phyloP scores from a whole-genome alignment of 768 basidiomycete species.

The Naganishia vaughanmartiniae region DNA sequence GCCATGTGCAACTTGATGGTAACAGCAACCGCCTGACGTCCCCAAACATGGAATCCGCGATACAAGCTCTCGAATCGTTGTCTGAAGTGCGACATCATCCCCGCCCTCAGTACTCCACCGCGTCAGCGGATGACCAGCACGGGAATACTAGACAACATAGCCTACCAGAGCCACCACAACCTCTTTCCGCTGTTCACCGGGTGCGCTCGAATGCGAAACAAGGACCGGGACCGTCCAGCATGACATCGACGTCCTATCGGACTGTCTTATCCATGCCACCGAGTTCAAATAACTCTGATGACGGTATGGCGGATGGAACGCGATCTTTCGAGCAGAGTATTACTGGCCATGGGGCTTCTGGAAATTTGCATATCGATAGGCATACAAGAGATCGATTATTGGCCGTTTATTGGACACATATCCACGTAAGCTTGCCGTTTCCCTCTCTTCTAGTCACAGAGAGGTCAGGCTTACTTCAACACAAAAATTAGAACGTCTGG shows the following conservation, averaged over 20 bases:
- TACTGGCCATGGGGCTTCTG: not conserved
- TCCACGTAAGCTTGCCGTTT: constrained; percentile 35
- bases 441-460: not conserved
- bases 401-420: constrained; percentile 42
- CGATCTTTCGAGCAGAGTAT: not conserved
- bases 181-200: not conserved
- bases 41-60: not conserved
- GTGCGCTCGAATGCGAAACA: not conserved
- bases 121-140: not conserved
- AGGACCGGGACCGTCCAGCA: not conserved
- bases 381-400: constrained; percentile 34
- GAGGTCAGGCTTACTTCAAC: not conserved
- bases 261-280: not conserved
- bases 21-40: not conserved
- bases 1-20: not conserved
- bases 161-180: not conserved
- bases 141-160: not conserved
- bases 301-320: constrained; percentile 16
- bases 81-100: constrained; percentile 6
- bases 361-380: constrained; percentile 1
- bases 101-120: not conserved
- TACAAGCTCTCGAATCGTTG: constrained; percentile 10
- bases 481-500: constrained; percentile 41
- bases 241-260: not conserved
- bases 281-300: constrained; percentile 9